These are phyloP conservation scores for Panicum virgatum DNA, from an alignment of 202 grass and related monocot species.

Conservation along the genomic window DNA sequence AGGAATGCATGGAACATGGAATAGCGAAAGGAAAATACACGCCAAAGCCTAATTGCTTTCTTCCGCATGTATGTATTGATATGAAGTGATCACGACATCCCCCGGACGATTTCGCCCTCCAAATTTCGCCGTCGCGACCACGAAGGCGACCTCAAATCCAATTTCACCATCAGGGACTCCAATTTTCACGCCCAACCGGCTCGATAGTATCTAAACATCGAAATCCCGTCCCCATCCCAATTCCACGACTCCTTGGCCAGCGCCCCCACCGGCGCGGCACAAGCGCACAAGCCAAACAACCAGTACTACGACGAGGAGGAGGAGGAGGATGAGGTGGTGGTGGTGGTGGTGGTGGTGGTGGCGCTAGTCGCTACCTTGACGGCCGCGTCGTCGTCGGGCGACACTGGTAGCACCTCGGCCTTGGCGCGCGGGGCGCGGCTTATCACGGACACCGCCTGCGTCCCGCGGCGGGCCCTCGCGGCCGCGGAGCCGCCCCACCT, in stretches of 20 bases:
- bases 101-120: neutral
- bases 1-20: neutral
- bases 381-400: conserved; percentile 63
- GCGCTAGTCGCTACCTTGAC: conserved; percentile 65
- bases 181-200: conserved; percentile 34
- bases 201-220: conserved; percentile 15
- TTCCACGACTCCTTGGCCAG: conserved; percentile 7
- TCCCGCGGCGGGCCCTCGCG: conserved; percentile 36
- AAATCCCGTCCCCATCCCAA: conserved; percentile 20
- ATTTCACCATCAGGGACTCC: conserved; percentile 24
- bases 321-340: too few species aligned
- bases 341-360: too few species aligned
- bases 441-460: conserved; percentile 53
- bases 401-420: conserved; percentile 61
- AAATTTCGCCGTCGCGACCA: conserved; percentile 5
- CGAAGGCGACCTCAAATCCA: conserved; percentile 29
- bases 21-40: neutral
- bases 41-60: neutral
- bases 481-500: conserved; percentile 31
- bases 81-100: conserved; percentile 13
- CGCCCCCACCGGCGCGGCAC: neutral
- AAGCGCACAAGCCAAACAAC: neutral
- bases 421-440: conserved; percentile 62
- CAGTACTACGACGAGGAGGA: neutral
- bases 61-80: neutral